phyloP scores from a whole-genome alignment of 2,329 filamentous ascomycete species.

The Coleophoma cylindrospora region DNA sequence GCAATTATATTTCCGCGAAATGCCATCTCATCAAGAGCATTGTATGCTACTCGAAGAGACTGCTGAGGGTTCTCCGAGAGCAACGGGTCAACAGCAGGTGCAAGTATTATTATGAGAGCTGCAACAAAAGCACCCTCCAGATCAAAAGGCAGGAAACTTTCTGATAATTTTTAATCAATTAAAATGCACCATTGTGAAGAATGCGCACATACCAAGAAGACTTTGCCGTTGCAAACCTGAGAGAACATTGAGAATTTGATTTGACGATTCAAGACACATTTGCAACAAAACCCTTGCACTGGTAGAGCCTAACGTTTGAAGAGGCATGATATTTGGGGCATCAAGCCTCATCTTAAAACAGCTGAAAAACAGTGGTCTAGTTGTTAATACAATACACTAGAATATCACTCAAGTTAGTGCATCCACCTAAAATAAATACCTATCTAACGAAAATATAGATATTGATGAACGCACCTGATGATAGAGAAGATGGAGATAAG shows the following conservation, averaged over 20 bases:
- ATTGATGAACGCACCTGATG: conserved; percentile 27
- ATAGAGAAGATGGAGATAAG: conserved; percentile 33
- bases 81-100: conserved; percentile 28
- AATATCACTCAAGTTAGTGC: background rate
- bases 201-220: conserved; percentile 40
- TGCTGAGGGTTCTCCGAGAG: conserved; percentile 28
- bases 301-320: conserved; percentile 29
- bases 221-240: conserved; percentile 37
- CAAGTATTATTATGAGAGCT: conserved; percentile 35
- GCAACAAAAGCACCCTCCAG: conserved; percentile 39
- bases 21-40: conserved; percentile 41
- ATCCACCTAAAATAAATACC: background rate
- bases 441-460: background rate
- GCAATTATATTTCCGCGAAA: conserved; percentile 40
- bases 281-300: conserved; percentile 30
- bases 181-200: background rate
- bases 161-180: conserved; percentile 19
- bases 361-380: conserved; percentile 35
- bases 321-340: conserved; percentile 22
- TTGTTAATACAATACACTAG: conserved; percentile 33
- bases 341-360: conserved; percentile 32
- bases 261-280: conserved; percentile 37
- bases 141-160: conserved; percentile 43
- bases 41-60: conserved; percentile 37
- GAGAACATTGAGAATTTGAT: conserved; percentile 37